These are phyloP conservation scores for Scleromitrula shiraiana DNA, from an alignment of 2,329 filamentous ascomycete species.

Conservation along the genomic window DNA sequence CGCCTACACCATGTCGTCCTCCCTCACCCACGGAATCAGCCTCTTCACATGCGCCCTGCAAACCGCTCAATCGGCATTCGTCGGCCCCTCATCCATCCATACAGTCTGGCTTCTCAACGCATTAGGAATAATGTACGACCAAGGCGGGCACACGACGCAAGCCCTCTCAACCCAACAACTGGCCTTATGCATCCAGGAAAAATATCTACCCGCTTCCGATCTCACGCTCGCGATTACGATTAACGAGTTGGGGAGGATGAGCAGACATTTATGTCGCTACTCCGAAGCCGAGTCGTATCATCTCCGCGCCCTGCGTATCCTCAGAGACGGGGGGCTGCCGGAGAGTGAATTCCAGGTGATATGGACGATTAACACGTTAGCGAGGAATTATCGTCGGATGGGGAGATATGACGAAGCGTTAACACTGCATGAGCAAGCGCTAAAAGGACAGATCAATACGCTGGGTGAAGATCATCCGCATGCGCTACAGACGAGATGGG, in stretches of 20 bases:
- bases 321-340: not conserved
- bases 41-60: not conserved
- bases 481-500: not conserved
- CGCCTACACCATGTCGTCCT: slow-evolving; percentile 6
- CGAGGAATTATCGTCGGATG: slow-evolving; percentile 1
- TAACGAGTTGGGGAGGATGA: slow-evolving; percentile 7
- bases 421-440: not conserved
- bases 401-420: slow-evolving; percentile 1
- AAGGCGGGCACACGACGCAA: not conserved
- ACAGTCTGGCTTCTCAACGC: slow-evolving; percentile 5
- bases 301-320: not conserved
- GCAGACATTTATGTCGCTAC: slow-evolving; percentile 1
- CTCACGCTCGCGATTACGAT: slow-evolving; percentile 2
- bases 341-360: slow-evolving; percentile 4
- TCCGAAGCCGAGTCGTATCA: slow-evolving; percentile 2
- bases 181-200: slow-evolving; percentile 1
- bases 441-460: not conserved
- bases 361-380: slow-evolving; percentile 3
- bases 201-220: not conserved
- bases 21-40: not conserved
- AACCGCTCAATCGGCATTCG: no score
- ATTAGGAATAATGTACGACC: slow-evolving; percentile 8
- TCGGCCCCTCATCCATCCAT: not conserved
- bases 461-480: slow-evolving; percentile 6
- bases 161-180: slow-evolving; percentile 1